Evolutionary conservation across 495 filamentous ascomycete genomes (phyloP).

Genomic region (Neurospora sp.): DNA sequence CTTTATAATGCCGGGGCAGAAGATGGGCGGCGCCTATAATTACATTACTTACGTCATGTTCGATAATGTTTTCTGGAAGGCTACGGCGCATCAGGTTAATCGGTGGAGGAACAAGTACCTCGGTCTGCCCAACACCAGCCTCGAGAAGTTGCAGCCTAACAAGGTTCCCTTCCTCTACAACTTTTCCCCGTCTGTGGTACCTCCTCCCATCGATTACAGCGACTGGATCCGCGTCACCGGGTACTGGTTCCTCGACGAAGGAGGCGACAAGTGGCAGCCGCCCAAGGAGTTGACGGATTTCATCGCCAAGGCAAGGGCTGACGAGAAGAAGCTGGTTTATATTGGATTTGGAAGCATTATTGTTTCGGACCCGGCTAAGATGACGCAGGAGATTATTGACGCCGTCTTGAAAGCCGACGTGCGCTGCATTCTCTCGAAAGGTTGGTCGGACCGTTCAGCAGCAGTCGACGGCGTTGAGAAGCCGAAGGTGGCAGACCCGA

Average conservation of each 20-base stretch:
- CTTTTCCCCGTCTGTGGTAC: conserved; percentile 85
- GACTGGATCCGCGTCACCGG: conserved; percentile 97
- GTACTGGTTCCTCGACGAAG: conserved; percentile 94
- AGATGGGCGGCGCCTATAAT: conserved; percentile 92
- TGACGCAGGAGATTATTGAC: conserved; percentile 84
- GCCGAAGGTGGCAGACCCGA: conserved; percentile 43
- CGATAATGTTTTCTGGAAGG: conserved; percentile 93
- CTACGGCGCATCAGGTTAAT: conserved; percentile 85
- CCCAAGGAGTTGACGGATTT: conserved; percentile 67
- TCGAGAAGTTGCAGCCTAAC: conserved; percentile 91
- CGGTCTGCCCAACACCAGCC: conserved; percentile 64
- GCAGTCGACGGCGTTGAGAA: conserved; percentile 22
- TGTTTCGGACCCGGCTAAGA: conserved; percentile 77
- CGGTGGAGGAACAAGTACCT: conserved; percentile 79
- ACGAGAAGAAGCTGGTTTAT: conserved; percentile 89
- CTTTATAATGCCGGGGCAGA: conserved; percentile 87
- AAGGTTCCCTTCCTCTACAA: conserved; percentile 97
- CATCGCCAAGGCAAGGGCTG: conserved; percentile 65
- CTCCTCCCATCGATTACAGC: conserved; percentile 87
- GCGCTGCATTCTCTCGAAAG: conserved; percentile 90
- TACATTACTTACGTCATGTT: conserved; percentile 95
- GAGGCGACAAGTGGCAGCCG: conserved; percentile 57
- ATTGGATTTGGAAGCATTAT: conserved; percentile 96
- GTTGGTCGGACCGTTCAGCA: conserved; percentile 82
- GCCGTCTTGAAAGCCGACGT: conserved; percentile 88